A percentile compares a stretch with the other conserved stretches of the same genome.
These are phyloP conservation scores for Talinum fruticosum DNA, from an alignment of 148 eudicot species.

Conservation along the genomic window DNA sequence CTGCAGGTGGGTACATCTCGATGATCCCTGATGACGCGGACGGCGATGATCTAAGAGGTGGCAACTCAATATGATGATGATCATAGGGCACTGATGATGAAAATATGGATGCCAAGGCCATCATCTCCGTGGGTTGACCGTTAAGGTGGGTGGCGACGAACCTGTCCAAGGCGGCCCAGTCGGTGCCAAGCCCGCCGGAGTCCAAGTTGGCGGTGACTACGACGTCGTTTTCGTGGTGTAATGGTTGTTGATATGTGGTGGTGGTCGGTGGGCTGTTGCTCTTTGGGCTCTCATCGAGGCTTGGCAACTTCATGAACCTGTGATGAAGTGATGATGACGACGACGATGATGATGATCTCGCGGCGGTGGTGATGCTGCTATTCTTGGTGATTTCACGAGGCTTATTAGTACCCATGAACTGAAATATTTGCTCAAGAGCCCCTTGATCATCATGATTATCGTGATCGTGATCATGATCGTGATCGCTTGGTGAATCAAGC, in stretches of 20 bases:
- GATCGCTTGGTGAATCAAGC: slow-evolving; percentile 28
- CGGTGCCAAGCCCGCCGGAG: slow-evolving; percentile 16
- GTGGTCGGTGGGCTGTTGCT: not conserved
- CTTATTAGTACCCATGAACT: slow-evolving; percentile 24
- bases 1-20: slow-evolving; percentile 18
- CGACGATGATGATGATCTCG: too few relatives aligned
- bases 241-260: not conserved
- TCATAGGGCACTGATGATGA: slow-evolving; percentile 20
- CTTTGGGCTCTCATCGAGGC: slow-evolving; percentile 30
- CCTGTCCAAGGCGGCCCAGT: slow-evolving; percentile 38
- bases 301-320: slow-evolving; percentile 28
- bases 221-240: slow-evolving; percentile 23
- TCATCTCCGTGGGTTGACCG: slow-evolving; percentile 15
- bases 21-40: slow-evolving; percentile 19
- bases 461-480: slow-evolving; percentile 10
- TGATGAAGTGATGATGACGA: not conserved
- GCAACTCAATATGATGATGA: slow-evolving; percentile 13
- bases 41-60: slow-evolving; percentile 26
- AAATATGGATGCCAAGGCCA: slow-evolving; percentile 25
- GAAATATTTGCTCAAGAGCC: slow-evolving; percentile 36
- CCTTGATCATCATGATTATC: slow-evolving; percentile 29
- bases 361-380: not conserved
- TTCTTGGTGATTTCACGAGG: slow-evolving; percentile 7
- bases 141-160: slow-evolving; percentile 37
- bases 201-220: slow-evolving; percentile 19